Evolutionary conservation across 768 basidiomycete species (phyloP).

Genomic region (Sporobolomyces phaffii): DNA sequence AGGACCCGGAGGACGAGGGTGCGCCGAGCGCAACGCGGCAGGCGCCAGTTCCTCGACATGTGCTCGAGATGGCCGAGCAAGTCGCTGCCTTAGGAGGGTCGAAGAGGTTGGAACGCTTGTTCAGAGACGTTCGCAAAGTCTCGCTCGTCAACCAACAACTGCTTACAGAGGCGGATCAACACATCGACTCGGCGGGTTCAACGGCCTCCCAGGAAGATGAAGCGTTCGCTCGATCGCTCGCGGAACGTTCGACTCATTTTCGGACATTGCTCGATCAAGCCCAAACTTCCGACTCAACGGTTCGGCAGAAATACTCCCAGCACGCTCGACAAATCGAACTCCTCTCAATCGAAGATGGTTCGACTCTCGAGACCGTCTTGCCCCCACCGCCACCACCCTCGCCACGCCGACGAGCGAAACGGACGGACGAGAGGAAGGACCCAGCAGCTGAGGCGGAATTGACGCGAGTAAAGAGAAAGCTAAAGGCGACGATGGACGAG

Average conservation of each 20-base stretch:
- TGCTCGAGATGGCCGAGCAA: slow-evolving; percentile 78
- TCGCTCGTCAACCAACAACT: slow-evolving; percentile 58
- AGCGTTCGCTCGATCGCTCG: slow-evolving; percentile 3
- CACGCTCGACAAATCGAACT: too few relatives aligned
- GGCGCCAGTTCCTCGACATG: slow-evolving; percentile 51
- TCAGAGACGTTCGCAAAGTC: slow-evolving; percentile 67
- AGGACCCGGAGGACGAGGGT: slow-evolving; percentile 26
- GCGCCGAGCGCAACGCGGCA: slow-evolving; percentile 57
- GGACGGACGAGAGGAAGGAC: not conserved
- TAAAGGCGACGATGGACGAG: not conserved
- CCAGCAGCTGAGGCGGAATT: not conserved
- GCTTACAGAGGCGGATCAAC: slow-evolving; percentile 62
- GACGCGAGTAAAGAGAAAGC: not conserved
- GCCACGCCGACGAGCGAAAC: not conserved
- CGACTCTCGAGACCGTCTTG: slow-evolving; percentile 54
- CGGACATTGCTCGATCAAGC: not conserved
- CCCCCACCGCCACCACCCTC: slow-evolving; percentile 43
- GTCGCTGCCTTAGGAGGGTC: slow-evolving; percentile 73
- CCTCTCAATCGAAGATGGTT: slow-evolving; percentile 73
- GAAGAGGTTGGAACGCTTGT: slow-evolving; percentile 60
- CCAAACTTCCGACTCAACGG: slow-evolving; percentile 40
- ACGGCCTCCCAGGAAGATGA: not conserved
- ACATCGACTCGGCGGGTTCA: too few relatives aligned
- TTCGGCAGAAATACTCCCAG: not conserved
- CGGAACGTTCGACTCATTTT: slow-evolving; percentile 27